Base-by-base conservation (phyloP, 805 yeast genomes). In the Saccharomycopsis amapae region DNA sequence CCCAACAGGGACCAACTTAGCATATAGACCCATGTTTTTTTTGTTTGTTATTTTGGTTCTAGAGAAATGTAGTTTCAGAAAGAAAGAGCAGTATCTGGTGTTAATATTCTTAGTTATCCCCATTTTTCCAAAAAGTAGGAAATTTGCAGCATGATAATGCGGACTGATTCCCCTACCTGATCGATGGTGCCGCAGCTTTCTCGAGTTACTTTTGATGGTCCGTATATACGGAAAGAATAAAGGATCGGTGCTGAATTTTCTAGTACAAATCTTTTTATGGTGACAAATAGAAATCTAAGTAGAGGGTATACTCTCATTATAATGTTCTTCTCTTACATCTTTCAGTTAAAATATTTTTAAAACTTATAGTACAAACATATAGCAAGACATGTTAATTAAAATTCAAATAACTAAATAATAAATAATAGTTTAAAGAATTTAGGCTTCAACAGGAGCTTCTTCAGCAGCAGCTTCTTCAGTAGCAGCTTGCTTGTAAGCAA, bases 401-500 rank as follows among this genome's bases (percentile, higher is more conserved):
- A 9, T 26, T 26, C 7, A 26, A 7, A 26, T 12, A 26, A 12
- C 10, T 37, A 20, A 41, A 41, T 5, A 24, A 33, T 36, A 17
- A 37, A 47, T 19, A 15, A 22, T 18, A 33, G n/a, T n/a, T n/a
- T n/a, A n/a, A n/a, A n/a, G n/a, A 38, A 45, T 35, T 40, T 52
- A 44, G 38, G 46, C 56, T 50, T 53, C 52, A 48, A 49, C 54
- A 41, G 41, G 44, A 38, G 45, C 51, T 50, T 49, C 56, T 34
- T 46, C 47, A 12, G 12, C 32, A 38, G 18, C 42, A 40, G 51
- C 55, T 55, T 60, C 69, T 52, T 58, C 65, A 54, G 62, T 64
- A 51, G 56, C 70, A 52, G 56, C 68, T 50, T 56, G 68, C 53
- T 59, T 64, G 86, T 85, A 82, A 68, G 78, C 78, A 69, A 78